Evolutionary conservation across 768 basidiomycete species (phyloP).

Genomic region (Daedaleopsis sinensis): DNA sequence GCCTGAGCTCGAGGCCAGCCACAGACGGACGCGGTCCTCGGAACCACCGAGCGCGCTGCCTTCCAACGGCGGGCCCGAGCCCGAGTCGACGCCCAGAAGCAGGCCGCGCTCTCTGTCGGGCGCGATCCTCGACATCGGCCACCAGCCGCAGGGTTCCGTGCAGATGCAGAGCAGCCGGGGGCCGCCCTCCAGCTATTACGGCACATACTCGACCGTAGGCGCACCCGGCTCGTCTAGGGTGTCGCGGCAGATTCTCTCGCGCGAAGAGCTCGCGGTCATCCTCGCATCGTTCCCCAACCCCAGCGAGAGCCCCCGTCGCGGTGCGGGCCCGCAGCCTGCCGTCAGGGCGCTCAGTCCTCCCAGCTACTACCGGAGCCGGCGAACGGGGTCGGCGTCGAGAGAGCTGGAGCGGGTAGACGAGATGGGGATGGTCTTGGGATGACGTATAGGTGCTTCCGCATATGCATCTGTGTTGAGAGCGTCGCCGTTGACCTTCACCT

Average conservation of each 20-base stretch:
- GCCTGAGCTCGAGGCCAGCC: background rate
- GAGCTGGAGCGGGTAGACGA: constrained; percentile 8
- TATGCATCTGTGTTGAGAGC: background rate
- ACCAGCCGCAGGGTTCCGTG: background rate
- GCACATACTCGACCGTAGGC: background rate
- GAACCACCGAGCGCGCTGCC: constrained; percentile 6
- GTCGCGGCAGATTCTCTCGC: constrained; percentile 13
- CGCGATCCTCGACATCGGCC: background rate
- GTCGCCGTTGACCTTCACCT: background rate
- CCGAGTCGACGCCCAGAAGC: background rate
- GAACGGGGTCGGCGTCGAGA: background rate
- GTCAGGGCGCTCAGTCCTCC: constrained; percentile 10
- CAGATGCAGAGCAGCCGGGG: background rate
- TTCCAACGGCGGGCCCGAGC: background rate
- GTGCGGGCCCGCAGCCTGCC: background rate
- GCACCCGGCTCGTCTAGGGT: background rate
- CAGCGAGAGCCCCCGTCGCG: background rate
- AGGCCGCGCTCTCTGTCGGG: constrained; percentile 10
- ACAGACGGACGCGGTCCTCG: constrained; percentile 14
- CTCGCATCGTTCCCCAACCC: constrained; percentile 8
- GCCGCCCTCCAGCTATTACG: background rate
- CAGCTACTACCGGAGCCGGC: constrained; percentile 13
- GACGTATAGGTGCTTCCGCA: background rate
- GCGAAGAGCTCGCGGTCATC: constrained; percentile 17
- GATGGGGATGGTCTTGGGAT: constrained; percentile 2